phyloP scores from a whole-genome alignment of 208 protist genomes.

The Kentomonas sorsogonicus region DNA sequence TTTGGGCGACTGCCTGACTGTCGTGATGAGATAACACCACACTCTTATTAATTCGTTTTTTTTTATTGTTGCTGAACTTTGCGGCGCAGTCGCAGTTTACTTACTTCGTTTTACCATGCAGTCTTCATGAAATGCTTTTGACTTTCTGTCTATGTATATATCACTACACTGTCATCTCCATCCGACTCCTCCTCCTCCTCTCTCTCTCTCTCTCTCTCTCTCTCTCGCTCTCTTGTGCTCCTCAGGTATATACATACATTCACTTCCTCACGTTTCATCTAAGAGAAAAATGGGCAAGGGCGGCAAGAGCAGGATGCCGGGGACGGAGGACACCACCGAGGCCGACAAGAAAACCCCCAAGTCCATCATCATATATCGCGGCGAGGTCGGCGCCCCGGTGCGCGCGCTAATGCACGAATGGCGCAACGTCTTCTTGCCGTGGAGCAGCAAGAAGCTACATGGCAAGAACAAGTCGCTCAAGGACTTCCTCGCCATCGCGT shows the following conservation, averaged over 20 bases:
- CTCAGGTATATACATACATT: constrained; percentile 4
- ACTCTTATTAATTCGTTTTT: too few relatives aligned
- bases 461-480: constrained; percentile 88
- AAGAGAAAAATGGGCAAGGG: constrained; percentile 17
- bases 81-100: too few relatives aligned
- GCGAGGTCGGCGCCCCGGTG: constrained; percentile 74
- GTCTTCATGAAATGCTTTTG: too few relatives aligned
- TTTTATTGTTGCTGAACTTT: too few relatives aligned
- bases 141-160: too few relatives aligned
- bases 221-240: neutral
- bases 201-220: constrained; percentile 4
- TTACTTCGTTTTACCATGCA: too few relatives aligned
- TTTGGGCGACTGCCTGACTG: too few relatives aligned
- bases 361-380: constrained; percentile 89
- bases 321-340: constrained; percentile 81
- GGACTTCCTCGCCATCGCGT: constrained; percentile 78
- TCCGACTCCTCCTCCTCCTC: neutral
- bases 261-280: constrained; percentile 13
- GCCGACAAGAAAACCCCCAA: constrained; percentile 84
- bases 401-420: constrained; percentile 88
- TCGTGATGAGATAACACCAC: too few relatives aligned
- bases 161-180: neutral
- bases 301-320: constrained; percentile 34
- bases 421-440: constrained; percentile 86
- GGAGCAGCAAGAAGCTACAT: constrained; percentile 85